phyloP scores from a whole-genome alignment of 805 yeast species.

The Teunomyces cretensis region DNA sequence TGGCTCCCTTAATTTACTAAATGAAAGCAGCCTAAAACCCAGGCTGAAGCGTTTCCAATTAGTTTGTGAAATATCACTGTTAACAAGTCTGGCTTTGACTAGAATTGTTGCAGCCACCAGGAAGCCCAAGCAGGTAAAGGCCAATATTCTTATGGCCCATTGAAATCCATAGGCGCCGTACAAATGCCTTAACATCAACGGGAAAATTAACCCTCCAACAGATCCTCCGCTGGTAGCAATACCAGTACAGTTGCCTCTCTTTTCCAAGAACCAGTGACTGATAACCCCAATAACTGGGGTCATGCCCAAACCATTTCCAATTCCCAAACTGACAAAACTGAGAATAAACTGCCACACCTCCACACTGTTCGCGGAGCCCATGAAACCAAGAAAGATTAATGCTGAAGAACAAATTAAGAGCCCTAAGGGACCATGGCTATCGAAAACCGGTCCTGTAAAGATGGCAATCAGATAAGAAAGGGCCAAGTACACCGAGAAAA shows the following conservation, averaged over 20 bases:
- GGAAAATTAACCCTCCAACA: slow-evolving; percentile 20
- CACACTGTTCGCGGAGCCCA: slow-evolving; percentile 57
- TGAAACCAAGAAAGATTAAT: slow-evolving; percentile 46
- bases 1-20: slow-evolving; percentile 5
- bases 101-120: slow-evolving; percentile 24
- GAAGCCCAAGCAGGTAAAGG: slow-evolving; percentile 29
- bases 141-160: slow-evolving; percentile 40
- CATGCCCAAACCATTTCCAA: slow-evolving; percentile 60
- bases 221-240: slow-evolving; percentile 49
- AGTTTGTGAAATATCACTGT: neutral
- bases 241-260: slow-evolving; percentile 62
- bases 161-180: slow-evolving; percentile 17
- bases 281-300: slow-evolving; percentile 62
- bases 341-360: slow-evolving; percentile 60
- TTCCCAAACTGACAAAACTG: slow-evolving; percentile 55
- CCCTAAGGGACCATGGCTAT: slow-evolving; percentile 53
- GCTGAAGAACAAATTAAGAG: slow-evolving; percentile 45
- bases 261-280: slow-evolving; percentile 63
- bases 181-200: slow-evolving; percentile 15
- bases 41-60: slow-evolving; percentile 19
- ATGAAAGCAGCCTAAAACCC: slow-evolving; percentile 7
- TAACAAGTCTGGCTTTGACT: slow-evolving; percentile 25
- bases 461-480: slow-evolving; percentile 49
- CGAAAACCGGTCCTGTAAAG: slow-evolving; percentile 61
- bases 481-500: slow-evolving; percentile 57